phyloP scores from a whole-genome alignment of 2,329 filamentous ascomycete species.

The Alternaria conjuncta region DNA sequence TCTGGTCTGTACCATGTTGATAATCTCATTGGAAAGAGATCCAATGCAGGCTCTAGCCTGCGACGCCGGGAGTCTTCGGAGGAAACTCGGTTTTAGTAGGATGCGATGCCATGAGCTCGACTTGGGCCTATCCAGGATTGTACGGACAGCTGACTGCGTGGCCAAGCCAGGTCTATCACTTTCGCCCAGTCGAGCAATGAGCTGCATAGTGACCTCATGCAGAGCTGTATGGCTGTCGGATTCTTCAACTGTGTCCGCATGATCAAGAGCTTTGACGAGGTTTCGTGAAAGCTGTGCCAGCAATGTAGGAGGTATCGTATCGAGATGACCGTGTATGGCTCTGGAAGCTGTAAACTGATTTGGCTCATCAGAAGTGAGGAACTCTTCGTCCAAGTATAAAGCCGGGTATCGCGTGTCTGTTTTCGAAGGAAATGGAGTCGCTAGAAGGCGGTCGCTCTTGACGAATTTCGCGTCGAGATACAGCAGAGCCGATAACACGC shows the following conservation, averaged over 20 bases:
- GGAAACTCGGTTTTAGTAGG: constrained; percentile 40
- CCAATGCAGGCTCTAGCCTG: constrained; percentile 37
- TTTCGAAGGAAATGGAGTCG: constrained; percentile 30
- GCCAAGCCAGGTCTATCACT: constrained; percentile 44
- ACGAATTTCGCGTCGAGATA: constrained; percentile 36
- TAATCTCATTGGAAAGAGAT: constrained; percentile 38
- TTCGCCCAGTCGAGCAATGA: constrained; percentile 30
- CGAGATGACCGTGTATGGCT: constrained; percentile 9
- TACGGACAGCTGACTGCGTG: constrained; percentile 32
- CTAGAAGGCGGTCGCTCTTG: constrained; percentile 26
- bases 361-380: constrained; percentile 25
- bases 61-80: constrained; percentile 41
- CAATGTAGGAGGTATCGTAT: constrained; percentile 27
- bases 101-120: constrained; percentile 54
- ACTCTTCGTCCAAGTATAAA: constrained; percentile 43
- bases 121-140: constrained; percentile 41
- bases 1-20: constrained; percentile 31
- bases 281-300: constrained; percentile 22
- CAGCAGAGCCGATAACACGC: constrained; percentile 43
- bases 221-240: constrained; percentile 14
- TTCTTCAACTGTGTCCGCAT: neutral
- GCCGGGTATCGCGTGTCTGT: constrained; percentile 39
- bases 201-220: constrained; percentile 30
- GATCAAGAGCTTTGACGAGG: constrained; percentile 14
- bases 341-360: constrained; percentile 6